Conservation (phyloP, 495 filamentous ascomycete species). For the Trichoderma gamsii region DNA sequence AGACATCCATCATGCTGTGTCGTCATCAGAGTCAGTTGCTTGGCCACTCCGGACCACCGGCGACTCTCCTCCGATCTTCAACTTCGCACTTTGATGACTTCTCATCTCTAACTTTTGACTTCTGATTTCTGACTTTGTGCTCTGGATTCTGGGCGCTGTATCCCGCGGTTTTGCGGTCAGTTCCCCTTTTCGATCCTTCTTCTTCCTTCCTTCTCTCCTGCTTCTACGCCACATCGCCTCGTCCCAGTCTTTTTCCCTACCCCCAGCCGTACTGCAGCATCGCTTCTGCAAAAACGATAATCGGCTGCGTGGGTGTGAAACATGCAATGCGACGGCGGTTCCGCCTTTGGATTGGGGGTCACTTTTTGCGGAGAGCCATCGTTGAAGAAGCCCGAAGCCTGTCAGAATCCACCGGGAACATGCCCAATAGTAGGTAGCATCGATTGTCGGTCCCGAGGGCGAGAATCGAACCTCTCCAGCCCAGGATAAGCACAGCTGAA, state of each 20-base stretch:
- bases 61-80: too few relatives aligned
- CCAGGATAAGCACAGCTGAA: constrained; percentile 5
- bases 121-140: constrained; percentile 3
- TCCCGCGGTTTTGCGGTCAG: too few relatives aligned
- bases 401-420: not conserved
- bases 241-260: not conserved
- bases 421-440: not conserved
- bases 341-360: constrained; percentile 1
- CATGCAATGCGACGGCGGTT: constrained; percentile 3
- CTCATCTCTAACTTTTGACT: not conserved
- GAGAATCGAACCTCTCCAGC: not conserved
- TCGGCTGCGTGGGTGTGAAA: not conserved
- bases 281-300: not conserved
- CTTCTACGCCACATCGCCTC: not conserved
- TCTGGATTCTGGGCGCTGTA: not conserved
- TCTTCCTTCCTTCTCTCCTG: not conserved
- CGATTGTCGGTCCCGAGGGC: not conserved
- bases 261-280: not conserved
- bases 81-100: not conserved
- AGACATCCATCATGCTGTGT: not conserved
- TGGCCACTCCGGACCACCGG: not conserved
- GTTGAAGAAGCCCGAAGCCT: not conserved
- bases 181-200: too few relatives aligned
- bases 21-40: not conserved
- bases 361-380: not conserved